phyloP scores from a whole-genome alignment of 1,284 basidiomycete genomes.

The Fomitopsis palustris region DNA sequence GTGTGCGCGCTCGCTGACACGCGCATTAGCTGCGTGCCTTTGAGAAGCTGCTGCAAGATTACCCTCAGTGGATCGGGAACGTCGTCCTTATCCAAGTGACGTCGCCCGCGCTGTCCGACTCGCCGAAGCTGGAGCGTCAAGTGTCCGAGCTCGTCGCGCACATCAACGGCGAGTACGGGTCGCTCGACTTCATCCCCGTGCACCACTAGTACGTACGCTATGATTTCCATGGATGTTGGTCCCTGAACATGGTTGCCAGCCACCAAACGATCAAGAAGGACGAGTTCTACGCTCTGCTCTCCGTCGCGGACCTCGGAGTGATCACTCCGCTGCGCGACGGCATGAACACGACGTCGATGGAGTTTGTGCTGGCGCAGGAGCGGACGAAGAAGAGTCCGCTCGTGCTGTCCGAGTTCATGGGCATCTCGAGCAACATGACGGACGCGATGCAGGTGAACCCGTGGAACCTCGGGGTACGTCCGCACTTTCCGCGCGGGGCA shows the following conservation, averaged over 20 bases:
- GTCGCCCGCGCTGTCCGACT: constrained; percentile 91
- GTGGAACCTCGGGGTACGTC: constrained; percentile 82
- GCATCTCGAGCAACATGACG: constrained; percentile 86
- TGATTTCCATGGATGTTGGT: neutral
- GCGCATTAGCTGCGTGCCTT: constrained; percentile 80
- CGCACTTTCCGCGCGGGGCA: neutral
- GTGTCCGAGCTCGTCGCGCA: constrained; percentile 94
- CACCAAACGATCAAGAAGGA: constrained; percentile 98
- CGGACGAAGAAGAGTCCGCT: constrained; percentile 80
- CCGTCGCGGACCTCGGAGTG: constrained; percentile 91
- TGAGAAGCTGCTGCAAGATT: constrained; percentile 89
- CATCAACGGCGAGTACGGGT: constrained; percentile 97
- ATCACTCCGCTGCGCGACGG: constrained; percentile 97
- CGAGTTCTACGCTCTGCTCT: constrained; percentile 97
- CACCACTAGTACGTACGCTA: constrained; percentile 83
- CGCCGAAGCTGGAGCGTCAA: constrained; percentile 90
- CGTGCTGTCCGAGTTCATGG: constrained; percentile 97
- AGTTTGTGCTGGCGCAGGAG: constrained; percentile 94
- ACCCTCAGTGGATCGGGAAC: constrained; percentile 95
- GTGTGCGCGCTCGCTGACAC: neutral
- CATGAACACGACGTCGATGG: constrained; percentile 99
- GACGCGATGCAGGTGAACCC: constrained; percentile 85
- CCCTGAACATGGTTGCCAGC: constrained; percentile 37
- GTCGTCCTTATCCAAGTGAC: constrained; percentile 89
- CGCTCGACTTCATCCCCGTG: constrained; percentile 95